Evolutionary conservation across 1,139 yeast genomes (phyloP).

Genomic region (Pichia sp.): DNA sequence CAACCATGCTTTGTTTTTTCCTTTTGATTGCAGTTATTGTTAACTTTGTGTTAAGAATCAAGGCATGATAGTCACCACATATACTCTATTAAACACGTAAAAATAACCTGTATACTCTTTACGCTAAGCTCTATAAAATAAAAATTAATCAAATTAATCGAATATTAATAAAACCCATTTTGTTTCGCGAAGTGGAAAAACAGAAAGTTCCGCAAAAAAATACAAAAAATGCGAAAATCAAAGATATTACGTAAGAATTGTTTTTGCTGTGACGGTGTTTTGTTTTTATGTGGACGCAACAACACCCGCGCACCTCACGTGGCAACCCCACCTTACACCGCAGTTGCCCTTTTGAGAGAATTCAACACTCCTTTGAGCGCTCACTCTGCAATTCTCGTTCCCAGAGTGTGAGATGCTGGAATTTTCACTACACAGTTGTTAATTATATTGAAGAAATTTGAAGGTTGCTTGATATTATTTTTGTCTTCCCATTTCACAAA

Average conservation of each 20-base stretch:
- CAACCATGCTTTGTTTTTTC: constrained; percentile 96
- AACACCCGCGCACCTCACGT: not conserved
- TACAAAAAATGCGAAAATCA: not conserved
- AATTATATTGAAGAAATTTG: not conserved
- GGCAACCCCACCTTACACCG: not conserved
- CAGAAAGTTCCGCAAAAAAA: not conserved
- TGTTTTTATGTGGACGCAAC: not conserved
- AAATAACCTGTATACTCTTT: not conserved
- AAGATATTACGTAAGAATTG: not conserved
- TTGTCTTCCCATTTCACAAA: constrained; percentile 3
- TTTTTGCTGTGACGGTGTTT: constrained; percentile 8
- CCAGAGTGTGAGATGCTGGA: not conserved
- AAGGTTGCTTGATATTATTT: not conserved
- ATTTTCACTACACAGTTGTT: not conserved
- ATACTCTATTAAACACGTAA: not conserved
- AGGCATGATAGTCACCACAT: constrained; percentile 30
- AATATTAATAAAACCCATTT: not conserved
- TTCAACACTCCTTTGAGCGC: not conserved
- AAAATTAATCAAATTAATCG: not conserved
- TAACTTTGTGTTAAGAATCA: constrained; percentile 80
- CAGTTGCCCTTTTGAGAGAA: not conserved
- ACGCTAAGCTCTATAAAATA: not conserved
- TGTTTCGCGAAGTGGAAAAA: not conserved
- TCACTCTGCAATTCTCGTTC: not conserved
- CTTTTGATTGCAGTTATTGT: constrained; percentile 86